These are phyloP conservation scores for Ceriops decandra DNA, from an alignment of 345 rosid species.

Conservation along the genomic window DNA sequence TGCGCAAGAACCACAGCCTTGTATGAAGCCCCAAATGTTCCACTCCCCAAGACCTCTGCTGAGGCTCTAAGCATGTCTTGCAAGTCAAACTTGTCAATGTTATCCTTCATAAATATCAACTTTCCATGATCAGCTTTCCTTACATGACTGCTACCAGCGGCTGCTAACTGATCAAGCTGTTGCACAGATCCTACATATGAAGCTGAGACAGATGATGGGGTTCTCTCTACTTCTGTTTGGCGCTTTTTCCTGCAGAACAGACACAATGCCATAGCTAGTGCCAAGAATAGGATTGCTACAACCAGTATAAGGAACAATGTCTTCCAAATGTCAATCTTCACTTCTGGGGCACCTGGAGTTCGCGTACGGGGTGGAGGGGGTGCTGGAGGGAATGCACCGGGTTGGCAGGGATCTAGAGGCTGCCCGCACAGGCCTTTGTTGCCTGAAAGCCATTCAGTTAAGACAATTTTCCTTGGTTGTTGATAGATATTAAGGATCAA, in stretches of 20 bases:
- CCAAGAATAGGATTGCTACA: conserved; percentile 18
- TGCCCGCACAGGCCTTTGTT: conserved; percentile 54
- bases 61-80: conserved; percentile 69
- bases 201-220: conserved; percentile 13
- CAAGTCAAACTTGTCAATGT: conserved; percentile 52
- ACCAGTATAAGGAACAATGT: conserved; percentile 28
- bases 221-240: conserved; percentile 1
- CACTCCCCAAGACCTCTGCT: conserved; percentile 81
- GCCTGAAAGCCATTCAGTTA: conserved; percentile 35
- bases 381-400: background rate
- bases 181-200: background rate
- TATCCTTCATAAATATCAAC: conserved; percentile 47
- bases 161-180: background rate
- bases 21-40: conserved; percentile 73
- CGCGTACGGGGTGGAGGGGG: conserved; percentile 2
- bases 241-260: conserved; percentile 20
- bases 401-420: conserved; percentile 45
- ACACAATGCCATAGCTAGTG: conserved; percentile 23
- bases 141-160: background rate
- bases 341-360: background rate
- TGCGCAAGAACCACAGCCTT: conserved; percentile 45
- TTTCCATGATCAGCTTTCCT: conserved; percentile 35
- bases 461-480: too few relatives aligned
- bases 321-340: background rate
- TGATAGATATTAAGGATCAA: background rate